phyloP scores from a whole-genome alignment of 78 protist species.

The Speleostelium caveatum region DNA sequence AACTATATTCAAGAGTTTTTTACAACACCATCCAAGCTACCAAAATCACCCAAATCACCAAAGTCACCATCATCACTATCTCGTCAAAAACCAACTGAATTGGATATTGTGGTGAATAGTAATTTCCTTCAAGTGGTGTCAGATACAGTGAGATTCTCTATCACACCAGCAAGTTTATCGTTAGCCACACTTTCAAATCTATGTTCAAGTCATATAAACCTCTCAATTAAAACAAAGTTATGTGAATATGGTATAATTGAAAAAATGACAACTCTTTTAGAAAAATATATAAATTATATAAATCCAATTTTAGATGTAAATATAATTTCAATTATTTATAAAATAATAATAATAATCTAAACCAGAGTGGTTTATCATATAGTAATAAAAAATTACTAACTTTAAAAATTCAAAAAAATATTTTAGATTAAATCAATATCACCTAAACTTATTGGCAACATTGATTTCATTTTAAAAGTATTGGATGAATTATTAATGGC shows the following conservation, averaged over 20 bases:
- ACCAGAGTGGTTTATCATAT: neutral
- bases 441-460: constrained; percentile 64
- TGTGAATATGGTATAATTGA: constrained; percentile 33
- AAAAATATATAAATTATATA: constrained; percentile 30
- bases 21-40: constrained; percentile 66
- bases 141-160: constrained; percentile 40
- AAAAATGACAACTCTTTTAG: constrained; percentile 7
- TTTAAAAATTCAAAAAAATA: neutral
- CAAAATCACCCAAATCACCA: constrained; percentile 66
- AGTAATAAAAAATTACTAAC: neutral
- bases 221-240: neutral
- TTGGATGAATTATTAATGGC: constrained; percentile 38
- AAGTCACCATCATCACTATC: neutral
- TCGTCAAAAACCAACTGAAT: neutral
- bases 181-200: constrained; percentile 32
- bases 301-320: constrained; percentile 57
- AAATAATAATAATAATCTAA: neutral
- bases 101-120: neutral
- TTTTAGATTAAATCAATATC: constrained; percentile 28
- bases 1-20: constrained; percentile 51
- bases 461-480: constrained; percentile 35
- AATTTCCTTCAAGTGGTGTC: constrained; percentile 10
- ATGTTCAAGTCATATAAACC: constrained; percentile 50
- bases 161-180: constrained; percentile 28
- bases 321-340: neutral